These are phyloP conservation scores for Panaeolus papilionaceus DNA, from an alignment of 768 basidiomycete genomes.

Conservation along the genomic window DNA sequence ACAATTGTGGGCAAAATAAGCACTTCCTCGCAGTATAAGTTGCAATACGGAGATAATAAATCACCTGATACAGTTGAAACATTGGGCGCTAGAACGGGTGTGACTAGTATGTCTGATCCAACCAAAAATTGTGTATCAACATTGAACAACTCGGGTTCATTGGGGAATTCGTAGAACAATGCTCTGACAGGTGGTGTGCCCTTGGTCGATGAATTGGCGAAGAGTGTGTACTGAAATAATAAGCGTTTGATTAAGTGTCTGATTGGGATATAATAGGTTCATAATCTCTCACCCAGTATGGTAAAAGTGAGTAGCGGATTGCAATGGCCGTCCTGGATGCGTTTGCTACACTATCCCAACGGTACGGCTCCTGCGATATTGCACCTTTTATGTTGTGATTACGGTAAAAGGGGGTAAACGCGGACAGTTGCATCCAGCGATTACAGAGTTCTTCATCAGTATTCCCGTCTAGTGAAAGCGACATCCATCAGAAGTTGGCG, in stretches of 20 bases:
- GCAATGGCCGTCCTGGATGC: constrained; percentile 75
- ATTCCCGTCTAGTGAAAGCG: constrained; percentile 50
- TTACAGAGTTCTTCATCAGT: constrained; percentile 83
- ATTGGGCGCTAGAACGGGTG: constrained; percentile 76
- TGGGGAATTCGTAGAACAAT: constrained; percentile 80
- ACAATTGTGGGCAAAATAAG: background rate
- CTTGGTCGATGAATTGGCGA: constrained; percentile 66
- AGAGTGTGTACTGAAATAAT: constrained; percentile 65
- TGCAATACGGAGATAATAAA: constrained; percentile 23
- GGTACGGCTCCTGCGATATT: constrained; percentile 79
- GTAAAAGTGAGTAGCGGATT: constrained; percentile 73
- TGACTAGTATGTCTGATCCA: constrained; percentile 74
- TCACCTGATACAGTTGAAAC: constrained; percentile 69
- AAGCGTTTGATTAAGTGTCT: background rate
- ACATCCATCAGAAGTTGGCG: constrained; percentile 1
- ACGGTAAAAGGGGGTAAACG: constrained; percentile 83
- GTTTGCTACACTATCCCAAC: constrained; percentile 81
- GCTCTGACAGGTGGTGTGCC: constrained; percentile 79
- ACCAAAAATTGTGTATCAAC: constrained; percentile 76
- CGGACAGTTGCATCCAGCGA: constrained; percentile 88
- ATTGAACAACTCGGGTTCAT: constrained; percentile 66
- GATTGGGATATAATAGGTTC: background rate
- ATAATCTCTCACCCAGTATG: constrained; percentile 67
- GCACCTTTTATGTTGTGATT: constrained; percentile 77
- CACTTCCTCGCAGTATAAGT: background rate